Evolutionary conservation across 441 rosid genomes (phyloP).

Genomic region (Kokia cookei): DNA sequence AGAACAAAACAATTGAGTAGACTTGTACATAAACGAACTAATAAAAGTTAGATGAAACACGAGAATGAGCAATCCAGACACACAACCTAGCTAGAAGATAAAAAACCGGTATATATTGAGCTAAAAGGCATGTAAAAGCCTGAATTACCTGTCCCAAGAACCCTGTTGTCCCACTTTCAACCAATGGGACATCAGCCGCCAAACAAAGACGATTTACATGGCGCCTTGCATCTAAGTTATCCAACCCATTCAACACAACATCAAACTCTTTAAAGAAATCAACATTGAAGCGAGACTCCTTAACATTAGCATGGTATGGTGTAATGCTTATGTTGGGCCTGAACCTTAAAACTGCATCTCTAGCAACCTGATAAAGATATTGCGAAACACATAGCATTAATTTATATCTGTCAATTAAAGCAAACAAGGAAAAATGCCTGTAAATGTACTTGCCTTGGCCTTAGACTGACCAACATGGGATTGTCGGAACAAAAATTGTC

Average conservation of each 20-base stretch:
- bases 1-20: not conserved
- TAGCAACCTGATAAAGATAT: conserved; percentile 65
- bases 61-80: not conserved
- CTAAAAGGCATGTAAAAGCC: conserved; percentile 3
- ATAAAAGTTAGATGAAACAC: not conserved
- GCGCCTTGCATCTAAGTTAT: conserved; percentile 92
- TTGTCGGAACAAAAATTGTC: conserved; percentile 88
- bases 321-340: conserved; percentile 79
- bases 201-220: conserved; percentile 97
- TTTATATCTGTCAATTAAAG: not conserved
- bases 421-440: not conserved
- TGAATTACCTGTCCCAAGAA: conserved; percentile 88
- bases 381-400: not conserved
- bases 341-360: conserved; percentile 90
- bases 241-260: conserved; percentile 93
- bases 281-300: conserved; percentile 70
- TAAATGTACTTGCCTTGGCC: conserved; percentile 59
- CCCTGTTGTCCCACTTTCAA: conserved; percentile 99
- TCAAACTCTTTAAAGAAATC: conserved; percentile 90
- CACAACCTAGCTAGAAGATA: not conserved
- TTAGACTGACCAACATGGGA: conserved; percentile 97
- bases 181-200: conserved; percentile 93
- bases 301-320: conserved; percentile 87
- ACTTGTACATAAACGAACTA: not conserved
- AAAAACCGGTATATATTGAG: not conserved